Evolutionary conservation across 2,329 filamentous ascomycete species (phyloP).

Genomic region (Apiospora arundinis): DNA sequence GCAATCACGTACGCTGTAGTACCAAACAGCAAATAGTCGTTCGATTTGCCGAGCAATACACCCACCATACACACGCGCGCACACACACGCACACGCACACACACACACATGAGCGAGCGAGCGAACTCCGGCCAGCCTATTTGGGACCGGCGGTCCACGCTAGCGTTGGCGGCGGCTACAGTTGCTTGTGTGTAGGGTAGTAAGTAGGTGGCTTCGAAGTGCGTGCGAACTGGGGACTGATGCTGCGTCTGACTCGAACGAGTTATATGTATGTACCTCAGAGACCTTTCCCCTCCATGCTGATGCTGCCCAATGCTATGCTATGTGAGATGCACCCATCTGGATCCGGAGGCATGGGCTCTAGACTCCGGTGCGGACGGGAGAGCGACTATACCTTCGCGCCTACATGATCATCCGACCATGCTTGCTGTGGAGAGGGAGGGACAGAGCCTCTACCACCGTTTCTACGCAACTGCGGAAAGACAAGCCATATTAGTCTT

Average conservation of each 20-base stretch:
- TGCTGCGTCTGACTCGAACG: background rate
- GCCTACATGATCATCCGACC: background rate
- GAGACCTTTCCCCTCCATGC: background rate
- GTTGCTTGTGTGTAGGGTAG: background rate
- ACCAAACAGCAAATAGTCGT: conserved; percentile 11
- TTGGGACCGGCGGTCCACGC: conserved; percentile 15
- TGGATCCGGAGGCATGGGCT: conserved; percentile 9
- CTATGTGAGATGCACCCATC: background rate
- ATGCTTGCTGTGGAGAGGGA: background rate
- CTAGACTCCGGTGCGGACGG: conserved; percentile 10
- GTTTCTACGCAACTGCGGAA: background rate
- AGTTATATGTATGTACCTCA: background rate
- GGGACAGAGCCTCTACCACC: background rate
- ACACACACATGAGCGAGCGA: background rate
- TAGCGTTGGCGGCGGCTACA: conserved; percentile 13
- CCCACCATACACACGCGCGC: conserved; percentile 14
- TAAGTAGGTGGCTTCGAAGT: background rate
- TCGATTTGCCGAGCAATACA: conserved; percentile 22
- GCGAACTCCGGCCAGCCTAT: conserved; percentile 7
- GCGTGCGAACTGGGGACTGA: conserved; percentile 3
- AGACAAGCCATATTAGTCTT: background rate
- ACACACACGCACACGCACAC: conserved; percentile 18
- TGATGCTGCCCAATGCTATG: background rate
- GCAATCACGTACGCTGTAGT: conserved; percentile 2
- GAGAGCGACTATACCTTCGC: conserved; percentile 1